phyloP scores from a whole-genome alignment of 1,139 yeast species.

The Candida smagusa region DNA sequence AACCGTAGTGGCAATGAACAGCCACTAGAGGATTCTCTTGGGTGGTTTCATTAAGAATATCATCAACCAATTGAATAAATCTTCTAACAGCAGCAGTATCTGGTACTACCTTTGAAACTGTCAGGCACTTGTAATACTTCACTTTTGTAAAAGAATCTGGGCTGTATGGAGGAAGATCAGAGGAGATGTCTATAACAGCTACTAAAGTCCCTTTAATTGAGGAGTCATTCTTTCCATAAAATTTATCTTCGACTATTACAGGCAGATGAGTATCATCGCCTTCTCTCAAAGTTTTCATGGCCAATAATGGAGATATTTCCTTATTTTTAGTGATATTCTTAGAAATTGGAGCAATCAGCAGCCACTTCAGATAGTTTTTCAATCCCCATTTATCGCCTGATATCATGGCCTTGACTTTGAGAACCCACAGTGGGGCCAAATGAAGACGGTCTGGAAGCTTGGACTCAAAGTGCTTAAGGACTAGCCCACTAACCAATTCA shows the following conservation, averaged over 20 bases:
- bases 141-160: slow-evolving; percentile 54
- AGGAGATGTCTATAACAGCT: slow-evolving; percentile 70
- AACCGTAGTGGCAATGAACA: slow-evolving; percentile 82
- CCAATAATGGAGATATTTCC: slow-evolving; percentile 52
- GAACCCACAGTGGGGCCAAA: slow-evolving; percentile 63
- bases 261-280: slow-evolving; percentile 66
- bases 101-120: slow-evolving; percentile 77
- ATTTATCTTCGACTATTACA: slow-evolving; percentile 41
- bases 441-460: slow-evolving; percentile 46
- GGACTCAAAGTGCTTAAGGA: slow-evolving; percentile 56
- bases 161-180: slow-evolving; percentile 73
- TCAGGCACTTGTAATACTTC: slow-evolving; percentile 66
- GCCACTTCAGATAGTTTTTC: slow-evolving; percentile 75
- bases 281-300: slow-evolving; percentile 74
- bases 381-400: slow-evolving; percentile 77
- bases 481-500: slow-evolving; percentile 59
- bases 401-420: slow-evolving; percentile 56
- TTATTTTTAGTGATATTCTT: slow-evolving; percentile 37
- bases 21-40: slow-evolving; percentile 44
- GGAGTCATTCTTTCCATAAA: slow-evolving; percentile 23
- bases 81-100: slow-evolving; percentile 56
- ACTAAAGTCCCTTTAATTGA: slow-evolving; percentile 36
- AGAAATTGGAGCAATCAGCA: slow-evolving; percentile 50
- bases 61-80: slow-evolving; percentile 54
- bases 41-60: slow-evolving; percentile 30